Percentiles rank a stretch among this genome's conserved stretches.
Conservation (phyloP, 805 yeast genomes). For the Nakazawaea wyomingensis region DNA sequence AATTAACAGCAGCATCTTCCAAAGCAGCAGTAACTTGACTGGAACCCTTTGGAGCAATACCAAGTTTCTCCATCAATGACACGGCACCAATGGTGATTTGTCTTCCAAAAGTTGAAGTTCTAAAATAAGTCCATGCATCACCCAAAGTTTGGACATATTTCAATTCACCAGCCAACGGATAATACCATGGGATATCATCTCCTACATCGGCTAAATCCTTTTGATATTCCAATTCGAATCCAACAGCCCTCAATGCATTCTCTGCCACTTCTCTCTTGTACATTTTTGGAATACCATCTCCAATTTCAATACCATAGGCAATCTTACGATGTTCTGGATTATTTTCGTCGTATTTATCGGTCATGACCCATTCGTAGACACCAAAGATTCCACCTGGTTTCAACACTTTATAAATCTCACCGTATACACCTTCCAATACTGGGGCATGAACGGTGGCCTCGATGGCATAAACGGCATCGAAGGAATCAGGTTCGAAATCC, state of each 20-base stretch:
- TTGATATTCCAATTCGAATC: constrained; percentile 74
- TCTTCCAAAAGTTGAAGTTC: constrained; percentile 88
- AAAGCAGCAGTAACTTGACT: constrained; percentile 85
- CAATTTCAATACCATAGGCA: constrained; percentile 95
- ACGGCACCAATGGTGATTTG: constrained; percentile 75
- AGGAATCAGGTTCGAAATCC: constrained; percentile 87
- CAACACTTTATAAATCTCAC: constrained; percentile 89
- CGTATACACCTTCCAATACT: constrained; percentile 88
- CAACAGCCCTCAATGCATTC: constrained; percentile 78
- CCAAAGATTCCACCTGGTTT: constrained; percentile 98
- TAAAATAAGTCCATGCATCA: constrained; percentile 78
- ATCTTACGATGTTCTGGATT: constrained; percentile 89
- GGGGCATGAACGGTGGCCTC: constrained; percentile 99
- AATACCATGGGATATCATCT: constrained; percentile 95
- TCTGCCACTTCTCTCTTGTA: constrained; percentile 79
- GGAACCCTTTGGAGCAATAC: constrained; percentile 91
- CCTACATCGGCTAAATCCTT: constrained; percentile 77
- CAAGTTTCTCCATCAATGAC: constrained; percentile 75
- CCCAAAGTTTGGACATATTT: constrained; percentile 72
- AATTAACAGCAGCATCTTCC: constrained; percentile 94
- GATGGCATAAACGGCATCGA: constrained; percentile 96
- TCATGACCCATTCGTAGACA: constrained; percentile 99
- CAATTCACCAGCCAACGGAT: constrained; percentile 94
- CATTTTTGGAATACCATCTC: constrained; percentile 99
- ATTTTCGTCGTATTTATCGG: constrained; percentile 82